Base-by-base conservation (phyloP, 805 yeast species). In the Ogataea corticis region DNA sequence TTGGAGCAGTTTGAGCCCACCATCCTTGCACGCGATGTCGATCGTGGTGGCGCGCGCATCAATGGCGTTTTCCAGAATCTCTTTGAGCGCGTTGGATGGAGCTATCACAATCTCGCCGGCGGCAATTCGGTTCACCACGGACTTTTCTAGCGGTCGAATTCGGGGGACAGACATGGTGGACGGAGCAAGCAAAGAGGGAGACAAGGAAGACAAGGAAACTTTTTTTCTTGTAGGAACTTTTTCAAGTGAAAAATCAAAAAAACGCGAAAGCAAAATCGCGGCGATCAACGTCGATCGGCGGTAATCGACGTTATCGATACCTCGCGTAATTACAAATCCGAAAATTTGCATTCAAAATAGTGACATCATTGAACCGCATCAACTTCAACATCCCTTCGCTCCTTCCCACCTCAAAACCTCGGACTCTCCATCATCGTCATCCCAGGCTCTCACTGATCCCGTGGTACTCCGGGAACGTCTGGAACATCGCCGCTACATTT, bases 71-170 rank as follows among this genome's bases (percentile, higher is more conserved):
- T 94, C 99, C 49, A 94, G 69, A 70, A 94, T 70, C 63, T 94
- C 99, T 61, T 94, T 94, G 33, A 94, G 69, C 0, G 99, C 99
- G 62, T 92, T 94, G 4, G 92, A 86, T 0, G 99, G 98, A 4
- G 91, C 92, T 21, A 91, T 77, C 46, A 94, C 87, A 66, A 94
- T 88, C 68, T 94, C 98, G 0, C 99, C 99, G 1, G 99, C 99
- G 0, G 99, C 99, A 21, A 94, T 94, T 50, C 84, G 79, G 63
- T 90, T 91, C 39, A 94, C 87, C 16, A 91, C 97, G 2, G 79
- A 63, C 13, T 69, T 69, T 36, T 85, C 94, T 18, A 92, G 74
- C 14, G 66, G 65, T 15, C 51, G 50, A 28, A 63, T 63, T 6
- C 59, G 46, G 6, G 48, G 33, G 18, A 14, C 31, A n/a, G 13